These are phyloP conservation scores for Boechera stricta DNA, from an alignment of 345 rosid genomes.

Conservation along the genomic window DNA sequence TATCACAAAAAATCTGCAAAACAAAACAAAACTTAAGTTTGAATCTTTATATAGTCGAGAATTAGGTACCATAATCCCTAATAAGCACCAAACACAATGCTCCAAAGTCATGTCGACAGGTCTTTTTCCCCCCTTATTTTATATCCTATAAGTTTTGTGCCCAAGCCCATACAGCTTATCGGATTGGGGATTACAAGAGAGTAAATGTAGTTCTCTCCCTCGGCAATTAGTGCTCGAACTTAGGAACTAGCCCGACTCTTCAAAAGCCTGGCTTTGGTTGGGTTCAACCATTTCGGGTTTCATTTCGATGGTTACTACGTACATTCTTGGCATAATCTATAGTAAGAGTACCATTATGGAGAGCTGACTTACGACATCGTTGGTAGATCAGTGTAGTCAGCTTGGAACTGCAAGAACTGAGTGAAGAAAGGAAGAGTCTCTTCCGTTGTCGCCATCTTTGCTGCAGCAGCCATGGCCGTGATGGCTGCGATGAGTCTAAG, in stretches of 20 bases:
- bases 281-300: not conserved
- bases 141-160: too few relatives aligned
- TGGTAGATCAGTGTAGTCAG: constrained; percentile 81
- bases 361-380: constrained; percentile 55
- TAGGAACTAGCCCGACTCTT: not conserved
- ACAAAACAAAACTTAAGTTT: not conserved
- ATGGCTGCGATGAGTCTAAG: constrained; percentile 67
- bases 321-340: not conserved
- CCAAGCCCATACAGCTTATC: too few relatives aligned
- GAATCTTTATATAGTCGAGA: not conserved
- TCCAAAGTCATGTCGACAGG: too few relatives aligned
- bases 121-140: too few relatives aligned
- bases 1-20: constrained; percentile 64
- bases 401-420: constrained; percentile 89
- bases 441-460: constrained; percentile 72
- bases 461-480: constrained; percentile 66
- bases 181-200: too few relatives aligned
- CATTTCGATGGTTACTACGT: constrained; percentile 1
- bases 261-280: too few relatives aligned
- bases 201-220: not conserved
- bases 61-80: not conserved
- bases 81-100: not conserved
- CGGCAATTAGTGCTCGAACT: too few relatives aligned
- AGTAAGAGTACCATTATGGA: not conserved
- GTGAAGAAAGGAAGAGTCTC: constrained; percentile 92